A percentile compares a stretch with the other conserved stretches of the same genome.
phyloP scores from a whole-genome alignment of 192 early-diverging fungal species.

The Backusella parvicylindrica region DNA sequence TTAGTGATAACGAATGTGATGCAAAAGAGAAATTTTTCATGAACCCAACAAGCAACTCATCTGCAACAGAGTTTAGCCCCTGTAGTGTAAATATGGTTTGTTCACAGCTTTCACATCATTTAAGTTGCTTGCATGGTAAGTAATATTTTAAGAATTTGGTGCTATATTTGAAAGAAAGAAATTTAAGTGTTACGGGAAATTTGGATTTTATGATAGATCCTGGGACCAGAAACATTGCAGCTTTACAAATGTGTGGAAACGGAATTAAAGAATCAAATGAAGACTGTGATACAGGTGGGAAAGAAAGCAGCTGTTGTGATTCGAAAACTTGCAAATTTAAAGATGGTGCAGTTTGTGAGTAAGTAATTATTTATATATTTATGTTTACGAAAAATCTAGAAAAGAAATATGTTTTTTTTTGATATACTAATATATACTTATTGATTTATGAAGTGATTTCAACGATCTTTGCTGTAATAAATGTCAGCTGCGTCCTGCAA shows the following conservation, averaged over 20 bases:
- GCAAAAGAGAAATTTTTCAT: slow-evolving; percentile 64
- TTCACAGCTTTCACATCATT: slow-evolving; percentile 7
- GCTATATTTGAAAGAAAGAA: not conserved
- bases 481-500: slow-evolving; percentile 63
- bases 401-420: not conserved
- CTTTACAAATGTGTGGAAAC: slow-evolving; percentile 88
- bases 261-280: slow-evolving; percentile 87
- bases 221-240: slow-evolving; percentile 30
- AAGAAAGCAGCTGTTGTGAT: slow-evolving; percentile 83
- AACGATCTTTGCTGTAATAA: slow-evolving; percentile 85
- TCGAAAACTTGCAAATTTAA: slow-evolving; percentile 80
- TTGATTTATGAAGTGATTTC: slow-evolving; percentile 48
- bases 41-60: slow-evolving; percentile 69
- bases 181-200: not conserved
- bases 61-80: slow-evolving; percentile 63
- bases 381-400: not conserved
- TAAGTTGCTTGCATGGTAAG: slow-evolving; percentile 29
- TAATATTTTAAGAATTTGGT: not conserved
- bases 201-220: slow-evolving; percentile 30
- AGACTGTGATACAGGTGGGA: slow-evolving; percentile 88
- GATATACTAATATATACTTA: no score
- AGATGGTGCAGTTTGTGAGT: slow-evolving; percentile 68
- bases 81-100: slow-evolving; percentile 62
- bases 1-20: slow-evolving; percentile 64
- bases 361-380: slow-evolving; percentile 9